Evolutionary conservation across 352 stramenopile species (phyloP), one percentile per base, ranked within the genome.

Genomic region (Chrysophaeum taylorii): DNA sequence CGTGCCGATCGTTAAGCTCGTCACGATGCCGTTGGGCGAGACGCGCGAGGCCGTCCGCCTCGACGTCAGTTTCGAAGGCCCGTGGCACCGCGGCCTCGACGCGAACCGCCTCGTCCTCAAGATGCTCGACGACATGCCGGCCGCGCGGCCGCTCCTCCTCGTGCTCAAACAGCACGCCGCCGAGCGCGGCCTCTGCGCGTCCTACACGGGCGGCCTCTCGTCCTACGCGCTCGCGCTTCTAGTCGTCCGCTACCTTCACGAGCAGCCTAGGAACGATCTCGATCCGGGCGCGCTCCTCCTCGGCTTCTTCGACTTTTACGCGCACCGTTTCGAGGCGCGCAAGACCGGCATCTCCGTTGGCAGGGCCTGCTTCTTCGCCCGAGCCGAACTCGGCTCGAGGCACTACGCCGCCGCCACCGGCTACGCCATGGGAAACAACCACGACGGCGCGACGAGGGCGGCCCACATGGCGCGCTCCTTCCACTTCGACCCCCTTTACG

Each of bases 51-150:
- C 87, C 42, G 82, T 93, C 0, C 82, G 86, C 7, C 78, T 95
- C 18, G 90, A 96, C 71, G 93, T 96, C 60, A 94, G 87, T 25
- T 95, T 96, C 42, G 86, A 95, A 85, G 86, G 87, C 1, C 87
- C 88, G 0, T 82, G 85, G n/a, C 89, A 96, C 80, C 94, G 94
- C 63, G 89, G 89, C 4, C 50, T 62, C n/a, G 50, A 62, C 2
- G 50, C 87, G 0, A 93, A 92, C 48, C 83, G 90, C 61, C 83
- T 92, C 9, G 85, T 93, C n/a, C 73, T 89, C 9, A 82, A 82
- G 21, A 61, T 93, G 16, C 80, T 92, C n/a, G 85, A 90, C 57
- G 84, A 93, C 70, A 89, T 91, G 37, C 86, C 87, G 29, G 79
- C 85, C 4, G 70, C 92, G 12, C 82, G 81, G 18, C 86, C 84